Evolutionary conservation across 2,329 filamentous ascomycete species (phyloP), one percentile per base, ranked within the genome.

Genomic region (Phyllosticta citrichinensis): DNA sequence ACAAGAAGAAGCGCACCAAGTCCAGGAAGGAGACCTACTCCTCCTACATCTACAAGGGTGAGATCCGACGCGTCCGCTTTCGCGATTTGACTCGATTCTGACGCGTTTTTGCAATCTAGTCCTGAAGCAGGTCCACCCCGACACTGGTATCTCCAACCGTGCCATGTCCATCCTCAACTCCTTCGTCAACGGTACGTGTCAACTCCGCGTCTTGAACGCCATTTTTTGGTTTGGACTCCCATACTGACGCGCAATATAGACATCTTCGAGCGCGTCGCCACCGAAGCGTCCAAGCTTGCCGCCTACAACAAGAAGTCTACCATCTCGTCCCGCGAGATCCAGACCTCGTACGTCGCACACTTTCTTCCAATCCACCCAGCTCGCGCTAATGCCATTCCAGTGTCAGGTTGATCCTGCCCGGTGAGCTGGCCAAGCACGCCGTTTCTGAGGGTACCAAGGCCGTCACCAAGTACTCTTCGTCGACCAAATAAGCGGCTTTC

Each of bases 1-100:
- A 97, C 72, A 97, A 97, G 91, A 99, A 99, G 90, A 99, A 97
- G 92, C 91, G 94, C 76, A 96, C 91, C 83, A 99, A 99, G 92
- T 90, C 92, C 69, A 88, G 94, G 81, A 97, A 97, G 89, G 94
- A 99, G 85, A 99, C 94, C n/a, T 99, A 99, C 84, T 95, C 89
- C 70, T 95, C 91, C 61, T 99, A 99, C 86, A 99, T 99, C 81
- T 99, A 97, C 89, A 99, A 97, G 85, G 94, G 93, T 97, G 75
- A 78, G 85, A 75, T 47, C 55, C 50, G 54, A 63, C 63, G 62
- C 66, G 60, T 64, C 56, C 33, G 52, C 50, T 27, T 52, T 35
- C 56, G 20, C 64, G 61, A 52, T 14, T 62, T 55, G 52, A 56
- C 27, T 50, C 52, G 63, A 62, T 61, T 57, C 73, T 76, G 65